Base-by-base conservation (phyloP, 1,284 basidiomycete genomes). In the Fomes fomentarius region DNA sequence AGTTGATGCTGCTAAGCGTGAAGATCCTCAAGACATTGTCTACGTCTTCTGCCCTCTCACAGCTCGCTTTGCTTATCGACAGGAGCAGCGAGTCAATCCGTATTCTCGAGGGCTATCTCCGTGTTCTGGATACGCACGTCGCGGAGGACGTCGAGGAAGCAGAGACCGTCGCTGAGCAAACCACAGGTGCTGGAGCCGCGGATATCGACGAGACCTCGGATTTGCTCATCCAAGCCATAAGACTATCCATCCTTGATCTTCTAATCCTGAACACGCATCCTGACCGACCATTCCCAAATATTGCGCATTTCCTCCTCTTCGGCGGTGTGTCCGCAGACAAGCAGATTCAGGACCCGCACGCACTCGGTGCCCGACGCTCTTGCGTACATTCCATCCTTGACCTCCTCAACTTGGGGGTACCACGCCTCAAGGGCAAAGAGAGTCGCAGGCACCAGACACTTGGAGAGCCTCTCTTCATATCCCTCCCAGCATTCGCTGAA, bases 221-320 rank as follows among this genome's bases (percentile, higher is more conserved):
- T 53, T 65, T 75, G 3, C 73, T 91, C 1, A 76, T 82, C 5
- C 89, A 93, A 61, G 85, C 89, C 0, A 91, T 91, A 43, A 79
- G 92, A 30, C 74, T 89, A 2, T 85, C 91, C 0, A 87, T 94
- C n/a, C 81, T 99, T 43, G 90, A 96, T 60, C 77, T 99, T 10
- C 77, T 99, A 54, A 83, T 94, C 38, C 84, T 84, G 50, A 91
- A 91, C 58, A 96, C 95, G 0, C 74, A 82, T n/a, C 69, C 73
- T 0, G 79, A 78, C 40, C 72, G 81, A 10, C 71, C 85, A 0
- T 92, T 87, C 54, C 94, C 96, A 14, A 98, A 96, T 64, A 69
- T 98, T 31, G 91, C 91, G 0, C 94, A 98, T 74, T 91, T 94
- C 70, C 75, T 99, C 9, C 81, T 99, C 6, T 93, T 96, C 67